Conservation (phyloP, 305 asterid species). For the Striga hermonthica region DNA sequence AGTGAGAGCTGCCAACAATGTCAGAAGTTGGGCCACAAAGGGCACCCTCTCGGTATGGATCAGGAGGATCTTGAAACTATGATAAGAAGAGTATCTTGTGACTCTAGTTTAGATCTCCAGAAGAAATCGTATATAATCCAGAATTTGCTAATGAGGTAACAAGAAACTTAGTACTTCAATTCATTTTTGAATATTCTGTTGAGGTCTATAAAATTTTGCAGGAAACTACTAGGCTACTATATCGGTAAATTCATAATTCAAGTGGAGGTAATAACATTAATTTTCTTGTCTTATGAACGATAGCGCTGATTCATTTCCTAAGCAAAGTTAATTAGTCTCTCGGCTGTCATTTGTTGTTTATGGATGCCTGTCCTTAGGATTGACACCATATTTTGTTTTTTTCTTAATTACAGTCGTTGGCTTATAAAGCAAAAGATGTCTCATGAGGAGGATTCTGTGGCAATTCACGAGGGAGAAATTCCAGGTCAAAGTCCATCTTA, state of each 20-base stretch:
- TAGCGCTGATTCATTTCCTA: slow-evolving; percentile 15
- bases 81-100: slow-evolving; percentile 72
- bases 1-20: slow-evolving; percentile 33
- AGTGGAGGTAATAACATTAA: slow-evolving; percentile 22
- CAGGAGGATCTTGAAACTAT: slow-evolving; percentile 76
- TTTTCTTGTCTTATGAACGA: slow-evolving; percentile 7
- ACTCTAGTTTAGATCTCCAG: slow-evolving; percentile 55
- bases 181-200: background rate
- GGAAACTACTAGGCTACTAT: background rate
- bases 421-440: slow-evolving; percentile 53
- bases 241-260: slow-evolving; percentile 15
- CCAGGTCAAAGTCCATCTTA: slow-evolving; percentile 67
- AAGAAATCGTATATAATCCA: slow-evolving; percentile 61
- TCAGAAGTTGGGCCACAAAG: slow-evolving; percentile 37
- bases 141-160: slow-evolving; percentile 75
- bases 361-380: slow-evolving; percentile 19
- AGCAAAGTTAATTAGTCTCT: slow-evolving; percentile 3
- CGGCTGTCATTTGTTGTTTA: slow-evolving; percentile 14
- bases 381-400: slow-evolving; percentile 25
- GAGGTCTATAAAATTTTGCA: slow-evolving; percentile 8
- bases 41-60: slow-evolving; percentile 47
- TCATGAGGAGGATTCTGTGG: slow-evolving; percentile 37
- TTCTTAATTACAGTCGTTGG: slow-evolving; percentile 59
- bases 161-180: slow-evolving; percentile 18
- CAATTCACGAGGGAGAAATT: slow-evolving; percentile 45